A percentile compares a stretch with the other conserved stretches of the same genome.
phyloP scores from a whole-genome alignment of 1,139 yeast genomes.

The Yarrowia galli region DNA sequence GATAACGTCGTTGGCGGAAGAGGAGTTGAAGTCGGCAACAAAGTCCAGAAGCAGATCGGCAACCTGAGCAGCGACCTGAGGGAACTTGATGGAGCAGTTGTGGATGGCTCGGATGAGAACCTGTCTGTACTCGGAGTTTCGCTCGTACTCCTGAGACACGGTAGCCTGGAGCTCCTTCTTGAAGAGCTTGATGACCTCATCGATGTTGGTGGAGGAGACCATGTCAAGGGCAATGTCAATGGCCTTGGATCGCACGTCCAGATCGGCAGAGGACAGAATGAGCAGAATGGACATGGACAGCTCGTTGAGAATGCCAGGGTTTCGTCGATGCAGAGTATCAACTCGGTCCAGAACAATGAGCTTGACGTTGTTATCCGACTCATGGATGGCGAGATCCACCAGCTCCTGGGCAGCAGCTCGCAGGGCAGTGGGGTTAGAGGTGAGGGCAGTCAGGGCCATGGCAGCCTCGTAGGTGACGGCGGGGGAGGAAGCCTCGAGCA shows the following conservation, averaged over 20 bases:
- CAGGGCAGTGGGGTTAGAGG: constrained; percentile 71
- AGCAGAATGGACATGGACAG: constrained; percentile 85
- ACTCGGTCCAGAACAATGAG: constrained; percentile 89
- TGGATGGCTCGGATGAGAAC: constrained; percentile 87
- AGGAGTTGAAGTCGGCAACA: constrained; percentile 79
- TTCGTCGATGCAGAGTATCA: constrained; percentile 71
- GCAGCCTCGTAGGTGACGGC: constrained; percentile 94
- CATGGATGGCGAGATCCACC: constrained; percentile 87
- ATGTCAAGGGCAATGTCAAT: constrained; percentile 80
- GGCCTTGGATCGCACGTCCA: constrained; percentile 90
- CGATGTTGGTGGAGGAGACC: constrained; percentile 87
- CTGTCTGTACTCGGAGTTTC: constrained; percentile 86
- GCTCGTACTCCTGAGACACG: constrained; percentile 68
- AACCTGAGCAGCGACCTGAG: constrained; percentile 90
- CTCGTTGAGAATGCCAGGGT: constrained; percentile 88
- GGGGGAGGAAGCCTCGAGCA: constrained; percentile 73
- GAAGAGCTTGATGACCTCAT: constrained; percentile 88
- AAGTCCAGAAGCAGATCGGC: constrained; percentile 88
- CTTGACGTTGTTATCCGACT: constrained; percentile 92
- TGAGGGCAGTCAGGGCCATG: constrained; percentile 75
- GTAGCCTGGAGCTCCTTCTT: constrained; percentile 90
- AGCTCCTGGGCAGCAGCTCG: constrained; percentile 83
- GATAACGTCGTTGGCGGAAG: constrained; percentile 89
- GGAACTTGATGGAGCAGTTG: constrained; percentile 84
- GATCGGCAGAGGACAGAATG: constrained; percentile 83